Evolutionary conservation across 495 filamentous ascomycete genomes (phyloP), one percentile per base, ranked within the genome.

Genomic region (Neurospora cerealis): DNA sequence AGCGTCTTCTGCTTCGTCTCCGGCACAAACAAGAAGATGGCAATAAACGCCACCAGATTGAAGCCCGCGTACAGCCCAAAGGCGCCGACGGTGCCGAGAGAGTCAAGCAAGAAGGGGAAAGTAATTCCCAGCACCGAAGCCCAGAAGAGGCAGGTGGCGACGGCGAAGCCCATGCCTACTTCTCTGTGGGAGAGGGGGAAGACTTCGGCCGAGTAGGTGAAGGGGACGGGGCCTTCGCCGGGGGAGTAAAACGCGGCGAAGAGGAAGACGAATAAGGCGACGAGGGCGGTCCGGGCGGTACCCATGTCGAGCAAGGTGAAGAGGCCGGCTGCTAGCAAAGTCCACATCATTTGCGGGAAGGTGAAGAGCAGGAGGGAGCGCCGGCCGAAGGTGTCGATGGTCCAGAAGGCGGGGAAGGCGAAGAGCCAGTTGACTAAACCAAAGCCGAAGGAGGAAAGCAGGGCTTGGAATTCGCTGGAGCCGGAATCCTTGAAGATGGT

Each of bases 341-440:
- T 91, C 91, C 91, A 93, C 41, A 86, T 89, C 93, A 96, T 95
- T 62, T 94, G 86, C 0, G 93, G 93, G 81, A 95, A 95, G 13
- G 93, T 97, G 80, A 94, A 92, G 6, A 96, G 87, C 1, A 96
- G 87, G 2, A 97, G 86, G 19, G 86, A 85, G 32, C 93, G 88
- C 41, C 93, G 91, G 11, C 93, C 93, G 69, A 90, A 95, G 11
- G 91, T 94, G 81, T 97, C 93, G 75, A 97, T 97, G 9, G 92
- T 94, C 84, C 87, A 93, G 38, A 96, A 86, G 6, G 93, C 93
- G 1, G 93, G 93, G 83, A 89, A 93, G 69, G 93, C 92, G 76
- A 96, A 96, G n/a, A 92, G 66, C 80, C 92, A 95, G 81, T 96
- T 95, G 76, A 95, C 86, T 1, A 93, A 79, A 39, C 93, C 93